Evolutionary conservation across 1,284 basidiomycete species (phyloP).

Genomic region (Papiliotrema fonsecae): DNA sequence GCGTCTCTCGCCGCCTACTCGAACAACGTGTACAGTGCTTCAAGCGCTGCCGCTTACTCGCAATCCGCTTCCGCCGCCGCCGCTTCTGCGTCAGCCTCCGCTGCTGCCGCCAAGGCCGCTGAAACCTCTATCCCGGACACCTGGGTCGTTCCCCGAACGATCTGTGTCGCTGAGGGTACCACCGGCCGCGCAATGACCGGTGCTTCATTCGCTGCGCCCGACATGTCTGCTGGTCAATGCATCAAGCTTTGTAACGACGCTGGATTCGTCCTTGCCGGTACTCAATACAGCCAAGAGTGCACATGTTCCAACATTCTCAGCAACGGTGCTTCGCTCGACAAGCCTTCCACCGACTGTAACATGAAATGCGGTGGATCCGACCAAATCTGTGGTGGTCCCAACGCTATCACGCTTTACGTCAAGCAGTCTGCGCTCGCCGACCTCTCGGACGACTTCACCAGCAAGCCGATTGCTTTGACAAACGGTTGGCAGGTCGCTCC

Average conservation of each 20-base stretch:
- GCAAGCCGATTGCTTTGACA: constrained; percentile 40
- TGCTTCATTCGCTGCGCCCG: constrained; percentile 9
- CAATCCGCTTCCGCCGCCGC: neutral
- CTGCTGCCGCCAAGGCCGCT: neutral
- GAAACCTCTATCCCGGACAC: constrained; percentile 28
- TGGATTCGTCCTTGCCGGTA: constrained; percentile 24
- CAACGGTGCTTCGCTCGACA: constrained; percentile 24
- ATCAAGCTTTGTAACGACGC: constrained; percentile 16
- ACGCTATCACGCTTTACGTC: constrained; percentile 41
- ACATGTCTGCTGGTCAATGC: constrained; percentile 30
- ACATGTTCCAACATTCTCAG: constrained; percentile 26
- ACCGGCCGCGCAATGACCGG: constrained; percentile 30
- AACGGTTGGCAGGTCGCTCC: constrained; percentile 25
- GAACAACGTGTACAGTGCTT: constrained; percentile 1
- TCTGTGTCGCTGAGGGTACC: constrained; percentile 38
- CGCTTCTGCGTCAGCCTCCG: neutral
- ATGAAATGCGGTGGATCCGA: constrained; percentile 24
- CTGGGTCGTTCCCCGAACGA: constrained; percentile 21
- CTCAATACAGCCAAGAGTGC: constrained; percentile 35
- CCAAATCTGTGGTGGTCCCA: constrained; percentile 36
- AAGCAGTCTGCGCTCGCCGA: neutral
- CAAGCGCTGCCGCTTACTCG: neutral
- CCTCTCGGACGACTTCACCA: constrained; percentile 1
- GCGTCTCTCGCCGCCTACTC: neutral
- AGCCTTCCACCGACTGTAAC: constrained; percentile 19